Evolutionary conservation across 179 eudicot genomes (phyloP).

Genomic region (Silene vulgaris): DNA sequence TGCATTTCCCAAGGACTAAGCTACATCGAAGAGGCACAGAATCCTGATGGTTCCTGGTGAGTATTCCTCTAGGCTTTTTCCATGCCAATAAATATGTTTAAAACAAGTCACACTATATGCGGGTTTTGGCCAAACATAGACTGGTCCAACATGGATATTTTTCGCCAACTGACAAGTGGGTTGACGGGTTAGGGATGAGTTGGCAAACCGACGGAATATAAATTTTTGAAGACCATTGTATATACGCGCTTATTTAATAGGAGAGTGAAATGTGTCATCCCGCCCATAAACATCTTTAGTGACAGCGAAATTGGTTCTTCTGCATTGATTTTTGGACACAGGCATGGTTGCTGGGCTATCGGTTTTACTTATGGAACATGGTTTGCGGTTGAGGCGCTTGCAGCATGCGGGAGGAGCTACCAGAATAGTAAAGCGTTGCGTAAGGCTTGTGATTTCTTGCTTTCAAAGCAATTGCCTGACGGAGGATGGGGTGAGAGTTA

Average conservation of each 20-base stretch:
- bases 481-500: slow-evolving; percentile 49
- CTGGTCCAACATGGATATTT: too few species aligned
- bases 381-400: slow-evolving; percentile 38
- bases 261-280: too few species aligned
- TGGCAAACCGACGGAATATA: background rate
- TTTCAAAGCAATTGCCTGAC: slow-evolving; percentile 37
- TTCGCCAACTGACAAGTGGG: too few species aligned
- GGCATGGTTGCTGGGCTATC: slow-evolving; percentile 41
- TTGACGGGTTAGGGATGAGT: too few species aligned
- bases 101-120: too few species aligned
- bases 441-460: slow-evolving; percentile 35
- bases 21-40: slow-evolving; percentile 29
- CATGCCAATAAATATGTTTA: background rate
- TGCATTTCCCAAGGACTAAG: slow-evolving; percentile 26
- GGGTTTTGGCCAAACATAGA: too few species aligned
- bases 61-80: background rate
- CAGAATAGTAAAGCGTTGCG: slow-evolving; percentile 27
- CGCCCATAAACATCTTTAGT: background rate
- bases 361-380: slow-evolving; percentile 41
- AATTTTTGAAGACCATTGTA: too few species aligned
- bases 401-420: slow-evolving; percentile 23
- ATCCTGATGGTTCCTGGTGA: slow-evolving; percentile 41
- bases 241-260: too few species aligned
- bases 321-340: background rate
- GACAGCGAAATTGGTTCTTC: background rate